Evolutionary conservation across 495 filamentous ascomycete genomes (phyloP), one percentile per base, ranked within the genome.

Genomic region (Staphylotrichum longicolle): DNA sequence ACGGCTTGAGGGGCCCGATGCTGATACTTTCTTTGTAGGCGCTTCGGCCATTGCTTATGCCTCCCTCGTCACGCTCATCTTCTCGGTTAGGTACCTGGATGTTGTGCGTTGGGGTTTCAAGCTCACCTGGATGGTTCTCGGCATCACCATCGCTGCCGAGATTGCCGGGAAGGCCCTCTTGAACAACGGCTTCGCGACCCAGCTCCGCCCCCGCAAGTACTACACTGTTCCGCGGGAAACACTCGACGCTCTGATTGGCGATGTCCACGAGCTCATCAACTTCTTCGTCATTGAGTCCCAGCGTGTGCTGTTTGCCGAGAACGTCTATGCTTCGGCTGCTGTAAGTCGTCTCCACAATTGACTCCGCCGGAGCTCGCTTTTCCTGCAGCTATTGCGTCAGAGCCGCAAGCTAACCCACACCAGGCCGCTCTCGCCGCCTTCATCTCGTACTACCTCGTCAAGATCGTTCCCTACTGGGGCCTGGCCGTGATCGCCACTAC

Each of bases 251-350:
- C 69, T 91, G 14, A 80, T 92, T 55, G 92, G 91, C 63, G 94
- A 98, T 70, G 71, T 93, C 37, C 89, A 93, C 72, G 92, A 97
- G 75, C 80, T 99, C 52, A 77, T 93, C 76, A 96, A 99, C 83
- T 99, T 99, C 78, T 91, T 97, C 77, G 82, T 96, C 65, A 91
- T 99, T 64, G 94, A 99, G 78, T 86, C 90, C 73, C 94, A 99
- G 83, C 86, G 95, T 61, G 84, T 99, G 68, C 66, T 98, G 57
- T 99, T 96, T 66, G 94, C 87, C 54, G 94, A 99, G 85, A 98
- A 98, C 70, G 80, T 96, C 53, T 79, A 84, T 58, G 86, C 85
- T 65, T 96, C 94, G 3, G 73, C 85, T 75, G 85, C 85, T 62
- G 93, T 97, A 86, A 77, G 91, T 81, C 40, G 47, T 54, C 57